Evolutionary conservation across 2,329 filamentous ascomycete genomes (phyloP).

Genomic region (Alternaria sp.): DNA sequence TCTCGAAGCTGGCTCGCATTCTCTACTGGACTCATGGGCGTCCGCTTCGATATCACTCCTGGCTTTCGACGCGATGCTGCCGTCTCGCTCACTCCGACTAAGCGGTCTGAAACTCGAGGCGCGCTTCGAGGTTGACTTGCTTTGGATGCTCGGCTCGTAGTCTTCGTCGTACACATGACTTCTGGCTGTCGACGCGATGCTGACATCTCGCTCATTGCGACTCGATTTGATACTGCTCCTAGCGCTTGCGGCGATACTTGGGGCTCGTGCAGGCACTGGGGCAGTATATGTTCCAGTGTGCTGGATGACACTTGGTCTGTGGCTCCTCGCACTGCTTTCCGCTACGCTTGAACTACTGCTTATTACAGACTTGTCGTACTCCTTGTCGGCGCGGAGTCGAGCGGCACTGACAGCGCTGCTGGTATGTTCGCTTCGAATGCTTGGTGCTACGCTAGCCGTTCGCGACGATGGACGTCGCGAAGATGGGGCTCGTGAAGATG

Average conservation of each 20-base stretch:
- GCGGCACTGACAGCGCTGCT: background rate
- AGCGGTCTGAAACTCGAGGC: background rate
- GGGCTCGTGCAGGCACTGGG: background rate
- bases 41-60: fast-evolving
- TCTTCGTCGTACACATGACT: fast-evolving
- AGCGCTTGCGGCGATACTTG: background rate
- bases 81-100: background rate
- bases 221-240: background rate
- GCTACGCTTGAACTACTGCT: fast-evolving
- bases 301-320: background rate
- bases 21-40: background rate
- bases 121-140: background rate
- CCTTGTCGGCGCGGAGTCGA: fast-evolving
- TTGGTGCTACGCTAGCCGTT: background rate
- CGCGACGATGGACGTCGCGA: background rate
- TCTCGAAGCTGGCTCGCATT: background rate
- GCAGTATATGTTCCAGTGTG: too few relatives aligned
- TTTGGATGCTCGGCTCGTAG: background rate
- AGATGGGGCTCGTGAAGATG: background rate
- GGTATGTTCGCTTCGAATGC: background rate
- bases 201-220: background rate
- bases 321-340: background rate
- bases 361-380: fast-evolving
- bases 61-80: background rate
- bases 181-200: background rate